phyloP scores from a whole-genome alignment of 768 basidiomycete species.

The Tricholoma bakamatsutake region DNA sequence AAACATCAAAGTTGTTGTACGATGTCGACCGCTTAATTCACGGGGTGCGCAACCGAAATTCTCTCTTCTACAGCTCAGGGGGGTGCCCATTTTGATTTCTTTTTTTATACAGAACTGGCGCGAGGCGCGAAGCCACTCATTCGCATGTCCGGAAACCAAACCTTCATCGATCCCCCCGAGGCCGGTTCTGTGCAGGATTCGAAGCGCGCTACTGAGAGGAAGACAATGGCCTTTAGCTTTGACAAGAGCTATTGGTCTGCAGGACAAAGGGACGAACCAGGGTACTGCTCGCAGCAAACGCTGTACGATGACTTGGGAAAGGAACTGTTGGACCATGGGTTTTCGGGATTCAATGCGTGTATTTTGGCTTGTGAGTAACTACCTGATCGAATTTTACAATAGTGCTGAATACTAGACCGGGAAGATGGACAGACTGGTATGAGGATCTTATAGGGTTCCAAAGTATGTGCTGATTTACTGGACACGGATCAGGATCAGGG shows the following conservation, averaged over 20 bases:
- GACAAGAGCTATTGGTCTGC: slow-evolving; percentile 99
- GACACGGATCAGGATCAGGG: slow-evolving; percentile 61
- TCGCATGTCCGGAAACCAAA: slow-evolving; percentile 92
- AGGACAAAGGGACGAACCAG: slow-evolving; percentile 80
- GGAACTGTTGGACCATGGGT: slow-evolving; percentile 92
- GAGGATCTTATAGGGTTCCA: slow-evolving; percentile 15
- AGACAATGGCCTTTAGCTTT: slow-evolving; percentile 86
- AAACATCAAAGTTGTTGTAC: slow-evolving; percentile 89
- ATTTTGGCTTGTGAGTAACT: slow-evolving; percentile 90
- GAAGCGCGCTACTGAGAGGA: slow-evolving; percentile 86
- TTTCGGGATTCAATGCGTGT: slow-evolving; percentile 96
- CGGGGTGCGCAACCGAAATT: slow-evolving; percentile 58
- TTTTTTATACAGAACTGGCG: slow-evolving; percentile 61
- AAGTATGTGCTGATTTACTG: background rate
- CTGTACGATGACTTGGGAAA: slow-evolving; percentile 91
- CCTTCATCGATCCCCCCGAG: slow-evolving; percentile 88
- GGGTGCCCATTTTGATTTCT: background rate
- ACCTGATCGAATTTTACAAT: background rate
- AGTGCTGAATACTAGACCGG: slow-evolving; percentile 6
- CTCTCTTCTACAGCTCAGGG: background rate
- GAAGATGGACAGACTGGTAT: slow-evolving; percentile 82
- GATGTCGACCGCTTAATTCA: slow-evolving; percentile 95
- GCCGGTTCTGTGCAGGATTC: slow-evolving; percentile 56
- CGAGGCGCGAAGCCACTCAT: slow-evolving; percentile 93
- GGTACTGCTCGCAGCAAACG: slow-evolving; percentile 92